Evolutionary conservation across 768 basidiomycete species (phyloP), one percentile per base, ranked within the genome.

Genomic region (Boletellus emodensis): DNA sequence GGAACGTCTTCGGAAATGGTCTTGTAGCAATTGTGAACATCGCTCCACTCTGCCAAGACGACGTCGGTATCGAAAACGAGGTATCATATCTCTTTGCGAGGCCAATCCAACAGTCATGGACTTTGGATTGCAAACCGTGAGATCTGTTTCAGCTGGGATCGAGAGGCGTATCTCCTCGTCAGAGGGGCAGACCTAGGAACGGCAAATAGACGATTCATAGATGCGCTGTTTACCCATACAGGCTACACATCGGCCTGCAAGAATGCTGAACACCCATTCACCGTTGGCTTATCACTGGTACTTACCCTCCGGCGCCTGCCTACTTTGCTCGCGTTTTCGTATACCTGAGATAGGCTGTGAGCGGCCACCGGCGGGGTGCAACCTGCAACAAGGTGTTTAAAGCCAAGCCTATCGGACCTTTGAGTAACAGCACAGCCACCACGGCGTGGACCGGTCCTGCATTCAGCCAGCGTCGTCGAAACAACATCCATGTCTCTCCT

Each of bases 401-500:
- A 74, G 60, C 38, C 52, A 6, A 75, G 56, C 44, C 66, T 66
- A 39, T 14, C 34, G 7, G 36, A 36, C 15, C n/a, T n/a, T 20
- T 20, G 20, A 20, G 20, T 20, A 20, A 20, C 3, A 20, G 26
- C 50, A 64, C 55, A 64, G 63, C 63, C 64, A 64, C 64, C 6
- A 4, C 49, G 44, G 56, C 40, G 15, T 30, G 49, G 49, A 26
- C 24, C 24, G 24, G 24, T 26, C 2, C 24, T 24, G 5, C 3
- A 7, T 26, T 26, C 2, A 20, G 20, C 20, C 2, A 20, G 3
- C 20, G 20, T 20, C 24, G 24, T 26, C 24, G 24, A 26, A 26
- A 26, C 24, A 26, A 26, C 24, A 26, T 26, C 4, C 24, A 85
- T 85, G 84, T 82, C 81, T 53, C 70, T 85, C 54, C 69, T 82